phyloP scores from a whole-genome alignment of 345 rosid species.

The Ailanthus altissimus region DNA sequence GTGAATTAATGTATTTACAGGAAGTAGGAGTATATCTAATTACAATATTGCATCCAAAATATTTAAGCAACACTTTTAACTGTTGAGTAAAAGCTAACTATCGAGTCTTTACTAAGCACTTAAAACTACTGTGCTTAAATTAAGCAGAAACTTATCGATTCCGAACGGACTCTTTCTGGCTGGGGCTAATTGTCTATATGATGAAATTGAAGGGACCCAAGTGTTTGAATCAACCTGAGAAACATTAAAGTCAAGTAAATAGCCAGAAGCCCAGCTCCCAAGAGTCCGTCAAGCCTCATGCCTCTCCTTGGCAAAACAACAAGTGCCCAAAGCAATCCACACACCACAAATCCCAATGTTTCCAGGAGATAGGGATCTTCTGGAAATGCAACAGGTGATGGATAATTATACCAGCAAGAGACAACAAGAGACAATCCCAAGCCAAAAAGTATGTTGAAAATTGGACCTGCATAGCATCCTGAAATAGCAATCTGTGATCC shows the following conservation, averaged over 20 bases:
- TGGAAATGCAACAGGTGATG: conserved; percentile 48
- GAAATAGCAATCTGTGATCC: conserved; percentile 82
- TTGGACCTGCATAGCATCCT: conserved; percentile 88
- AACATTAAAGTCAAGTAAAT: conserved; percentile 59
- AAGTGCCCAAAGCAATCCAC: conserved; percentile 80
- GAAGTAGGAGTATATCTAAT: neutral
- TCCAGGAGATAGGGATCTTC: conserved; percentile 61
- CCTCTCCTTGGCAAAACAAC: conserved; percentile 61
- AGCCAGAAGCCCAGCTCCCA: conserved; percentile 70
- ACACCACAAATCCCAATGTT: conserved; percentile 65
- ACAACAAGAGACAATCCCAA: conserved; percentile 69
- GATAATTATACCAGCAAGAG: conserved; percentile 54
- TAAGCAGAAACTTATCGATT: too few species aligned
- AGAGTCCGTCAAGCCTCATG: conserved; percentile 65
- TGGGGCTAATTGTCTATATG: neutral
- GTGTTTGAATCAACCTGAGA: conserved; percentile 51
- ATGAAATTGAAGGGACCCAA: conserved; percentile 28
- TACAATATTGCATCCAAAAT: neutral
- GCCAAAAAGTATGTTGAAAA: conserved; percentile 77
- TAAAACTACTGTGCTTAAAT: too few species aligned
- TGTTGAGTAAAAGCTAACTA: too few species aligned
- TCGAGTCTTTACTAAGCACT: too few species aligned
- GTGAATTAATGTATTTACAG: neutral
- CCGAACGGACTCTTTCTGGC: too few species aligned
- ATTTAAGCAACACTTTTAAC: neutral